Percentiles rank a stretch among this genome's conserved stretches.
Evolutionary conservation across 345 rosid genomes (phyloP).

Genomic region (Psidium guajava): DNA sequence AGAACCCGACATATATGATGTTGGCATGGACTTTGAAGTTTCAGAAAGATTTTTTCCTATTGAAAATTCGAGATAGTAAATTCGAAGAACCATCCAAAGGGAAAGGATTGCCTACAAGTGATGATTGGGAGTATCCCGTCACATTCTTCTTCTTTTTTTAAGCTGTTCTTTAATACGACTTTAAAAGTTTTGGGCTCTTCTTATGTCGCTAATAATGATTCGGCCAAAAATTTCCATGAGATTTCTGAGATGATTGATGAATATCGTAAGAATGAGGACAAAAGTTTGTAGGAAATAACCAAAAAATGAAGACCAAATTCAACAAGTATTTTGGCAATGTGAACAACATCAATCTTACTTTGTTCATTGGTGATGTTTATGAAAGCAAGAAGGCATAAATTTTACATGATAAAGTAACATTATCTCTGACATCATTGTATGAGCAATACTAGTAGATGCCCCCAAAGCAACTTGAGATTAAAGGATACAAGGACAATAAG

Average conservation of each 20-base stretch:
- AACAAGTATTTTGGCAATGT: too few species aligned
- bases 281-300: too few species aligned
- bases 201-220: background rate
- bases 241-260: background rate
- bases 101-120: background rate
- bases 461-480: too few species aligned
- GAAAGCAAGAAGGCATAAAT: background rate
- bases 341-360: too few species aligned
- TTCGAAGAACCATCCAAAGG: background rate
- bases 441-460: background rate
- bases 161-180: background rate
- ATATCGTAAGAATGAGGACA: background rate
- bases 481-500: too few species aligned
- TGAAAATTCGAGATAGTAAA: too few species aligned
- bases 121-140: background rate
- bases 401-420: background rate
- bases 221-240: too few species aligned
- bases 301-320: too few species aligned
- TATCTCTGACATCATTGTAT: background rate
- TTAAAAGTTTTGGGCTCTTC: background rate
- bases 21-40: background rate
- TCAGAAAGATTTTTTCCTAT: background rate
- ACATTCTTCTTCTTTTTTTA: background rate
- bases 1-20: background rate
- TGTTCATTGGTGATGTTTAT: background rate